Percentiles rank a stretch among this genome's conserved stretches.
Evolutionary conservation across 2,329 filamentous ascomycete species (phyloP).

Genomic region (Cylindrodendrum hubeiense): DNA sequence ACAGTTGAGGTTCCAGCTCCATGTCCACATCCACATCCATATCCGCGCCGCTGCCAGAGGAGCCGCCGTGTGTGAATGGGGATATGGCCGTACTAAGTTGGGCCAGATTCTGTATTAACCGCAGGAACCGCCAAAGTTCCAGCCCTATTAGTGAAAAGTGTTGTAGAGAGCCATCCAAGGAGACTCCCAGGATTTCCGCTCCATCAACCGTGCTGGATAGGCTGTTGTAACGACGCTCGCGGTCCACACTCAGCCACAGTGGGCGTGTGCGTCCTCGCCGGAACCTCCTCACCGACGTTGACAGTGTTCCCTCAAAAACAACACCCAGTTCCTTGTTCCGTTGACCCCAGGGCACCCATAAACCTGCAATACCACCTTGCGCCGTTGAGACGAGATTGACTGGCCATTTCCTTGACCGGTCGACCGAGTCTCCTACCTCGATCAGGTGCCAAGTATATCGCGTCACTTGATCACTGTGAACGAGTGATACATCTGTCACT

Average conservation of each 20-base stretch:
- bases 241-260: constrained; percentile 57
- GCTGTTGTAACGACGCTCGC: constrained; percentile 55
- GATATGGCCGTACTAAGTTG: constrained; percentile 60
- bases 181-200: constrained; percentile 72
- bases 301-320: constrained; percentile 69
- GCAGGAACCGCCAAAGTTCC: constrained; percentile 75
- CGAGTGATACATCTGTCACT: constrained; percentile 50
- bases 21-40: constrained; percentile 35
- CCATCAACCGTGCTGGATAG: constrained; percentile 58
- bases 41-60: constrained; percentile 19
- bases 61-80: constrained; percentile 53
- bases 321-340: constrained; percentile 56
- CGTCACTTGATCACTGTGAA: constrained; percentile 61
- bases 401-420: constrained; percentile 48
- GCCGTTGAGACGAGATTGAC: constrained; percentile 63
- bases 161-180: constrained; percentile 76
- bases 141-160: constrained; percentile 76
- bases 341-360: constrained; percentile 62
- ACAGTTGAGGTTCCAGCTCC: constrained; percentile 49
- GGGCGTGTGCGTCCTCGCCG: constrained; percentile 65
- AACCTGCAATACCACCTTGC: constrained; percentile 60
- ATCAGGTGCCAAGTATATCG: constrained; percentile 61
- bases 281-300: constrained; percentile 68
- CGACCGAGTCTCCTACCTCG: constrained; percentile 54
- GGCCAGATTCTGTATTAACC: constrained; percentile 79